Evolutionary conservation across 345 rosid species (phyloP), one percentile per base, ranked within the genome.

Genomic region (Durio zibethinus): DNA sequence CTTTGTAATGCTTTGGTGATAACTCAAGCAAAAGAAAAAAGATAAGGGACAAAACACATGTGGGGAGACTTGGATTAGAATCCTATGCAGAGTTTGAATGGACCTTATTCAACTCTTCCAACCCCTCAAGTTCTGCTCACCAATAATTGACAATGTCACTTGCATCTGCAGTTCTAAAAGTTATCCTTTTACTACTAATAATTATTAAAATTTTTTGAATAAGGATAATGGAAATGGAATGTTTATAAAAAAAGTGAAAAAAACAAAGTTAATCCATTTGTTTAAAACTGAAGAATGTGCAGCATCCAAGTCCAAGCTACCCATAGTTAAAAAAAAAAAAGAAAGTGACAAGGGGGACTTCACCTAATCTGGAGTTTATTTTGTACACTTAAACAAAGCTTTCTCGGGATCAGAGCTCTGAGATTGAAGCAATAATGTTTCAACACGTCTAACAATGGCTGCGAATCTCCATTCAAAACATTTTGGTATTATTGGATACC

Each of bases 71-170:
- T 72, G 79, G 87, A 80, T 80, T 78, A 77, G 90, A 88, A 88
- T 88, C 90, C 90, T 84, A 84, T 88, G 90, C 73, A 50, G 70
- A 72, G 61, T 77, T 79, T 83, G 83, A 81, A 75, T 72, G 84
- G 85, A 79, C 88, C 76, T 76, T 48, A 40, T 80, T 81, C 73
- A 65, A 67, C 48, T 62, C 70, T 80, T 48, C 36, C 48, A 72
- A 54, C 9, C 71, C 62, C 62, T 62, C 4, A 43, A 61, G 36
- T 31, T 78, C 66, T 81, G 38, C 73, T 25, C 47, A 50, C 83
- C 84, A 83, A 85, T 87, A 85, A 85, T 83, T 85, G 84, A 77
- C 81, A 33, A 35, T 56, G 60, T 35, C 81, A 67, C 78, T 72
- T 67, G 7, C 35, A 43, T 68, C 2, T 68, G 21, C 50, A 21